Base-by-base conservation (phyloP, 2,329 filamentous ascomycete species). In the Epichloe sibirici region DNA sequence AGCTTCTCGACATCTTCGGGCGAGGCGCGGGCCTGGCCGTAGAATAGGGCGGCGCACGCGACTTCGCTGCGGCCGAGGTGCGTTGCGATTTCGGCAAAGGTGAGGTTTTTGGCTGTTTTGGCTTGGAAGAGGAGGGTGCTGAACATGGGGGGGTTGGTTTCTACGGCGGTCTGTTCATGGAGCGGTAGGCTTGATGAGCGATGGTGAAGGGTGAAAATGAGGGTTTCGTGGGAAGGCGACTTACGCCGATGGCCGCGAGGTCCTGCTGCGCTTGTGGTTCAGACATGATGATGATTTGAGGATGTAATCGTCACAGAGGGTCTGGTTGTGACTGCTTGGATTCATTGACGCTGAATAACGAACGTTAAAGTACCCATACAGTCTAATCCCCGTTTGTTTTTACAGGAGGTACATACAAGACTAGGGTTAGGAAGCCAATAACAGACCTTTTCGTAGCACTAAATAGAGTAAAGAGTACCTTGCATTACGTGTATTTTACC, bases 1-100 rank as follows among this genome's bases (percentile, higher is more conserved):
- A 95, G 79, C 54, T 81, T 83, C 53, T 77, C 68, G 58, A 75
- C 62, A 55, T 93, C 88, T 56, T 87, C 84, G 0, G 78, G 63
- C 0, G 83, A 85, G 1, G 88, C 86, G 61, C 81, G 81, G 5
- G 86, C 82, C 67, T 93, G 88, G 34, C 90, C 90, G 67, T 95
- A 95, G 77, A 96, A 96, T 57, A 95, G 73, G 2, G 90, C 90
- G 2, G 90, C 90, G 3, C 86, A 81, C 42, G 88, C 88, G 43
- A 95, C 87, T 70, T 95, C 87, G 63, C 85, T 82, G 57, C 90
- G 86, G 57, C 82, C 83, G 52, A 95, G 76, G 34, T 82, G 74
- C 58, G 82, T 70, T 49, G 81, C 88, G 62, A 96, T 90, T 44
- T 79, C 71, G 65, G 89, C 87, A 65, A 95, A 96, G 62, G 77